Conservation (phyloP, 495 filamentous ascomycete genomes). For the Extremus antarcticus region DNA sequence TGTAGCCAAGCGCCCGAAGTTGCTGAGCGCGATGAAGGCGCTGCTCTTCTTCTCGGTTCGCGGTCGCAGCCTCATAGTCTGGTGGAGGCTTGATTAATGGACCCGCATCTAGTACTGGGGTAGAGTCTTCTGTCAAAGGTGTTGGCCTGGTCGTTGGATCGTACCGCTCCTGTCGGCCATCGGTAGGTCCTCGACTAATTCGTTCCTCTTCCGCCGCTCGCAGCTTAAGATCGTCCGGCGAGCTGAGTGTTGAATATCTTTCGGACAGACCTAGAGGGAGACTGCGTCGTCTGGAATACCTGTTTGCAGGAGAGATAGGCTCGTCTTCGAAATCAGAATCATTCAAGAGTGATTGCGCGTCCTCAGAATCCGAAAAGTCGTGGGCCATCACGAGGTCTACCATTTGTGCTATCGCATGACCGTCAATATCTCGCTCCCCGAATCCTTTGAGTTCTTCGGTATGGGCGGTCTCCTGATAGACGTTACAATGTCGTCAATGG, state of each 20-base stretch:
- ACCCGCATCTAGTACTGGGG: not conserved
- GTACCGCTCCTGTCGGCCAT: not conserved
- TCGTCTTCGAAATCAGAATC: not conserved
- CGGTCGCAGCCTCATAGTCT: not conserved
- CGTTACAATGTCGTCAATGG: too few species aligned
- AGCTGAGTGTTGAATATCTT: not conserved
- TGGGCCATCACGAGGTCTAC: not conserved
- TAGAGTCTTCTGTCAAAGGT: not conserved
- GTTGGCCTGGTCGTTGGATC: not conserved
- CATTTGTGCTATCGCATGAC: not conserved
- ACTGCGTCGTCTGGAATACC: not conserved
- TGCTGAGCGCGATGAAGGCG: not conserved
- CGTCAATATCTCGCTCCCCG: not conserved
- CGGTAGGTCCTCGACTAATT: not conserved
- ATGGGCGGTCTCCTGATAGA: too few species aligned
- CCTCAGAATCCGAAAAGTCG: not conserved
- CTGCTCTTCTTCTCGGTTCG: not conserved
- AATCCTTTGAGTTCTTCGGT: too few species aligned
- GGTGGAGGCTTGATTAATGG: not conserved
- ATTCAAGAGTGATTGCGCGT: not conserved
- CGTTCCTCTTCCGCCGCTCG: not conserved
- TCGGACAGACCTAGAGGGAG: not conserved
- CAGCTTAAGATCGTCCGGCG: not conserved
- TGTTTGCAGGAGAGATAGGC: not conserved
- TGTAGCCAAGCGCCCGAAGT: not conserved